Evolutionary conservation across 2,329 filamentous ascomycete species (phyloP).

Genomic region (Cladosporium sp.): DNA sequence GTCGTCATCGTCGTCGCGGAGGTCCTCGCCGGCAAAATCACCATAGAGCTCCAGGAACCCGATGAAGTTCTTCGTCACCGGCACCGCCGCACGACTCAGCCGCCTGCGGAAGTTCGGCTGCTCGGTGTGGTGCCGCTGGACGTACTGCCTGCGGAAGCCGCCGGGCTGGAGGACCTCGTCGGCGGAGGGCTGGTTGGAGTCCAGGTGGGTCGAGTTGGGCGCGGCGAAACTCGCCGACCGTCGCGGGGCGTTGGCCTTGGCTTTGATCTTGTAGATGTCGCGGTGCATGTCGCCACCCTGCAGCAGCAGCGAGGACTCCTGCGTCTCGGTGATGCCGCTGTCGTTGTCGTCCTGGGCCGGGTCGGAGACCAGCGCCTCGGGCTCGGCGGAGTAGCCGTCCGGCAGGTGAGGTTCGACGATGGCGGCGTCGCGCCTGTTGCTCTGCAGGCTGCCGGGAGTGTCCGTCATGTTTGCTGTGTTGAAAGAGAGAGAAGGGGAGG

Average conservation of each 20-base stretch:
- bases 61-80: constrained; percentile 64
- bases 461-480: constrained; percentile 16
- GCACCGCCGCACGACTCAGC: constrained; percentile 38
- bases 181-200: constrained; percentile 32
- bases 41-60: constrained; percentile 72
- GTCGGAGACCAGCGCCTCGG: constrained; percentile 23
- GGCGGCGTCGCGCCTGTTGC: constrained; percentile 22
- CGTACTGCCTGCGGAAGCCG: constrained; percentile 49
- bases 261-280: constrained; percentile 68
- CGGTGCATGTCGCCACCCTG: constrained; percentile 75
- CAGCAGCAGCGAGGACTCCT: constrained; percentile 61
- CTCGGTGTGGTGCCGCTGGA: constrained; percentile 32
- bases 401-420: constrained; percentile 31
- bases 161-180: constrained; percentile 45
- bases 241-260: constrained; percentile 42
- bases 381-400: constrained; percentile 29
- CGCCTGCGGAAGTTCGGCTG: constrained; percentile 35
- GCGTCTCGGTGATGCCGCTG: constrained; percentile 9
- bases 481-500: background rate
- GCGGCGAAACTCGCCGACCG: constrained; percentile 62
- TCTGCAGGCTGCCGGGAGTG: constrained; percentile 18
- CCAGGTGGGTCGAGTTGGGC: constrained; percentile 28
- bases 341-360: constrained; percentile 3
- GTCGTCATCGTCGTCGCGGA: constrained; percentile 48
- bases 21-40: constrained; percentile 68